Conservation (phyloP, 768 basidiomycete genomes). For the Saitozyma podzolica region DNA sequence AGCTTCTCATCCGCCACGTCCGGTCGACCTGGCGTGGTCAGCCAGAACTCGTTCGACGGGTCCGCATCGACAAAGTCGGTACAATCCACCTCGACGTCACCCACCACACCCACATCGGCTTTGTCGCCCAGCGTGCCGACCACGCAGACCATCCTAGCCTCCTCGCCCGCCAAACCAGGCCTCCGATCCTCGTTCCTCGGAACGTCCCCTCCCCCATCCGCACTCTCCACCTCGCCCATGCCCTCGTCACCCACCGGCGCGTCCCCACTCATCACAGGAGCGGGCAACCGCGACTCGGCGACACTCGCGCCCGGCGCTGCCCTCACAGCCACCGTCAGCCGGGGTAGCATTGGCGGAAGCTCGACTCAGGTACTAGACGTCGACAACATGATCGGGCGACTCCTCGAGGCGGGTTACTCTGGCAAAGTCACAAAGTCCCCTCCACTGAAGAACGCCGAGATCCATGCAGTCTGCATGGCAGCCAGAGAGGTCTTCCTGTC, state of each 20-base stretch:
- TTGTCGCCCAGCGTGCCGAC: conserved; percentile 46
- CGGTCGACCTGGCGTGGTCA: conserved; percentile 1
- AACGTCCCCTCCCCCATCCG: conserved; percentile 59
- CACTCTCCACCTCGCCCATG: conserved; percentile 31
- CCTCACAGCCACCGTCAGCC: conserved; percentile 21
- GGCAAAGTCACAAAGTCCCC: conserved; percentile 95
- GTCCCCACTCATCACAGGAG: conserved; percentile 9
- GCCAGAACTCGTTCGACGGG: conserved; percentile 25
- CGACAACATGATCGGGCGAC: conserved; percentile 95
- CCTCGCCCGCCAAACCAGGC: conserved; percentile 58
- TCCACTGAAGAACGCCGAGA: conserved; percentile 90
- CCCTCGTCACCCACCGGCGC: conserved; percentile 23
- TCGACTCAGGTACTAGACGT: conserved; percentile 68
- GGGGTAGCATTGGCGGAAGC: conserved; percentile 22
- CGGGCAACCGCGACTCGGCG: conserved; percentile 22
- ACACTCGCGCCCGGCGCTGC: conserved; percentile 57
- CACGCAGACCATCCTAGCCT: conserved; percentile 80
- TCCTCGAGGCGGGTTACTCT: conserved; percentile 94
- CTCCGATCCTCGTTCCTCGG: conserved; percentile 68
- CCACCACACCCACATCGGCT: conserved; percentile 9
- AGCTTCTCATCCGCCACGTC: conserved; percentile 16
- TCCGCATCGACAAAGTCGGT: conserved; percentile 8
- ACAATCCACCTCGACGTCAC: conserved; percentile 2
- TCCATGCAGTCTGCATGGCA: conserved; percentile 87
- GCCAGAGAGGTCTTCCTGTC: conserved; percentile 93